Conservation (phyloP, 805 yeast species). For the Metschnikowia picachoensis region DNA sequence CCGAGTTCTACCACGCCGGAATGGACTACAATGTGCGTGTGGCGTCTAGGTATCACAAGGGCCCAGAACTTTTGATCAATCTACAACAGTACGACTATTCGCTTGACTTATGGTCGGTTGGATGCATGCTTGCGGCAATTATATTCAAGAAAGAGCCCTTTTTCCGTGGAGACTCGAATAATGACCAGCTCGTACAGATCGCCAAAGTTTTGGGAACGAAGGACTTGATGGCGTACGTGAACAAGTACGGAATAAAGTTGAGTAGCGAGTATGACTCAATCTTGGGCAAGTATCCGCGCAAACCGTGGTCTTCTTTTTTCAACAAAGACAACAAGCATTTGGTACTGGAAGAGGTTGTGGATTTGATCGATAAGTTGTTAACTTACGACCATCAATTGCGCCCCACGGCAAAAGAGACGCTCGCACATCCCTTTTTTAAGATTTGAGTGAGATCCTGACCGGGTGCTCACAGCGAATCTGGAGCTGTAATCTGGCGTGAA, state of each 20-base stretch:
- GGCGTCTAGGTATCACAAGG: conserved; percentile 89
- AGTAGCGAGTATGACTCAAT: conserved; percentile 75
- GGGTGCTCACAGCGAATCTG: background rate
- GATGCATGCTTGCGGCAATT: conserved; percentile 89
- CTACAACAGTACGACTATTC: conserved; percentile 88
- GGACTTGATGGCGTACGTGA: conserved; percentile 62
- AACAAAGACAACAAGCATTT: conserved; percentile 66
- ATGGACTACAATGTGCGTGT: conserved; percentile 90
- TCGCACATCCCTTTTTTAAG: conserved; percentile 55
- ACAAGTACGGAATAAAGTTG: conserved; percentile 66
- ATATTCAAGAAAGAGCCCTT: conserved; percentile 89
- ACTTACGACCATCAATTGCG: conserved; percentile 87
- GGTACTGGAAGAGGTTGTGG: conserved; percentile 65
- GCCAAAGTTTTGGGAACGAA: conserved; percentile 86
- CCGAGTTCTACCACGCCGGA: conserved; percentile 88
- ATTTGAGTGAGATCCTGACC: background rate
- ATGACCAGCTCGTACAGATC: conserved; percentile 87
- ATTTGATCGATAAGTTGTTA: conserved; percentile 73
- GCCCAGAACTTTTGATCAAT: conserved; percentile 86
- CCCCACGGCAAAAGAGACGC: conserved; percentile 84
- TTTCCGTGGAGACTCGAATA: conserved; percentile 86
- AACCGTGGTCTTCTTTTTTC: conserved; percentile 83
- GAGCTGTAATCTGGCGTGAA: background rate
- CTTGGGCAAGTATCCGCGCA: conserved; percentile 62
- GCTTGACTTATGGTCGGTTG: conserved; percentile 89